Base-by-base conservation (phyloP, 83 land plant species). In the Diphasiastrum complanatum region DNA sequence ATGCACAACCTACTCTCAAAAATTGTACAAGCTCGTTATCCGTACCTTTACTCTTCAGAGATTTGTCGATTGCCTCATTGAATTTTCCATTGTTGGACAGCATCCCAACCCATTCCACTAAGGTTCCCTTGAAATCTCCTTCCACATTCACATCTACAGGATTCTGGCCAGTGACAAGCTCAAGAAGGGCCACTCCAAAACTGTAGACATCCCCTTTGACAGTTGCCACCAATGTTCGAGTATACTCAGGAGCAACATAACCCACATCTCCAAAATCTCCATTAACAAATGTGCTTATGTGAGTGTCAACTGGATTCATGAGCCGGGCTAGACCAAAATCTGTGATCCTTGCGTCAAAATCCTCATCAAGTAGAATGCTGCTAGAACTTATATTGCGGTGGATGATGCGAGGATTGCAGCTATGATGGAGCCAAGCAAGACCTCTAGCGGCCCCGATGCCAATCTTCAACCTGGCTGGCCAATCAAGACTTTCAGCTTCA, bases 401-500 rank as follows among this genome's bases (percentile, higher is more conserved):
- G 37, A 91, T 54, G 47, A 79, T 47, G 31, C 91, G 83, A 2
- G 95, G 90, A 30, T 88, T 85, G 77, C 79, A 78, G 41, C 79
- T 87, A 57, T 91, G 91, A 63, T 91, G 97, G 45, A 91, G 80
- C 96, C 95, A 91, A 6, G 97, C 87, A 33, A 91, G 76, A 0
- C 97, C 96, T 19, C 82, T 71, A 0, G 97, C 86, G 0, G 84
- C 81, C 19, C 97, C 97, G 33, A 88, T 54, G 19, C 73, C 90
- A 18, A 91, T 75, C 64, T 62, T 78, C 34, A 87, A 64, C 48
- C 97, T 66, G 1, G 76, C 74, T 8, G 84, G 71, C 97, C 97
- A 91, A 29, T 85, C 91, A 41, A 90, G 35, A 0, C 59, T 75
- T 8, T 2, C 40, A 5, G 26, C 75, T 27, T 33, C 69, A 27